phyloP scores from a whole-genome alignment of 805 yeast species.

The Yamadazyma insecticola region DNA sequence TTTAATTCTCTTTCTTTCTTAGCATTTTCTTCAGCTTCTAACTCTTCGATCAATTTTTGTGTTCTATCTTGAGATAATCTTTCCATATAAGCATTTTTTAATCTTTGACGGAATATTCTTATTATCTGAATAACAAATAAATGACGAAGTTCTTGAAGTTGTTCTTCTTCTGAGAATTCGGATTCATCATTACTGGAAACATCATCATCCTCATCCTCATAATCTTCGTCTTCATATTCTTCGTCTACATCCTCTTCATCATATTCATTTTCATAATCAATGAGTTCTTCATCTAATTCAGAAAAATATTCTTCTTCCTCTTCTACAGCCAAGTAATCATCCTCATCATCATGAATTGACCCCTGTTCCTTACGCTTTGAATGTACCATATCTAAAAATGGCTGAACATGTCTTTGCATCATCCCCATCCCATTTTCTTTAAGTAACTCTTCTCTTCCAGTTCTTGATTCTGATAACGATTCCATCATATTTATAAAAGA shows the following conservation, averaged over 20 bases:
- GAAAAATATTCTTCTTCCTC: conserved; percentile 14
- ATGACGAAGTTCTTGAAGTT: conserved; percentile 74
- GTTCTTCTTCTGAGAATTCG: conserved; percentile 48
- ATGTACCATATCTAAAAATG: no score
- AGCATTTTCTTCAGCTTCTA: conserved; percentile 64
- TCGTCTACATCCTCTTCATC: conserved; percentile 25
- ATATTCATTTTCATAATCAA: conserved; percentile 23
- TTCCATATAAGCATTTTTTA: conserved; percentile 73
- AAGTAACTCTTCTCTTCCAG: conserved; percentile 21
- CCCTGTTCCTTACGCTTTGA: no score
- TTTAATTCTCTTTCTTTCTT: conserved; percentile 64
- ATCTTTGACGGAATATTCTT: conserved; percentile 66
- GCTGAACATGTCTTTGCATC: no score
- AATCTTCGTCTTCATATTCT: conserved; percentile 35
- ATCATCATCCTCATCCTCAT: conserved; percentile 42
- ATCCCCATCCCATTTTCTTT: neutral
- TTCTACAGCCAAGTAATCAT: conserved; percentile 4
- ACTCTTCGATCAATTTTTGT: conserved; percentile 56
- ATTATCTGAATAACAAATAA: conserved; percentile 78
- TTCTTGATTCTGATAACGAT: conserved; percentile 53
- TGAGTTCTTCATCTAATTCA: conserved; percentile 19
- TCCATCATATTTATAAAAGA: conserved; percentile 79
- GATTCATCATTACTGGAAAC: conserved; percentile 28
- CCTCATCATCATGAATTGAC: conserved; percentile 3
- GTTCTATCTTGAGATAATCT: conserved; percentile 75